phyloP scores from a whole-genome alignment of 2,329 filamentous ascomycete genomes.

The Pseudogymnoascus sp. region DNA sequence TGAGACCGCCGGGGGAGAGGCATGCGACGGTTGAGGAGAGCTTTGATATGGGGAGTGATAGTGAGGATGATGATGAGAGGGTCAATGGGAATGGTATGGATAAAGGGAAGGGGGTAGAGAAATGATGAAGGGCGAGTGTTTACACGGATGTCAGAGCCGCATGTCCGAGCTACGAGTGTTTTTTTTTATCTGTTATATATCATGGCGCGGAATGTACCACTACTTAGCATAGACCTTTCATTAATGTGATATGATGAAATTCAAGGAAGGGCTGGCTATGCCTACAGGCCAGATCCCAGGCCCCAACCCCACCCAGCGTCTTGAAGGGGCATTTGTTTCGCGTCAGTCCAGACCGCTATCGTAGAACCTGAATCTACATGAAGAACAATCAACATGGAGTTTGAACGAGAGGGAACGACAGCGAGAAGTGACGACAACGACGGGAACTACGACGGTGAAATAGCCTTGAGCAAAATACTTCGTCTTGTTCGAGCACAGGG shows the following conservation, averaged over 20 bases:
- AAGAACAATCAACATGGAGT: too few relatives aligned
- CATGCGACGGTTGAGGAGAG: constrained; percentile 34
- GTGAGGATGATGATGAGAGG: constrained; percentile 43
- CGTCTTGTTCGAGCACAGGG: too few relatives aligned
- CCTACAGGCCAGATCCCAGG: too few relatives aligned
- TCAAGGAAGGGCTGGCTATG: too few relatives aligned
- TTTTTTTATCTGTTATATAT: constrained; percentile 3
- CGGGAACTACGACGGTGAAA: too few relatives aligned
- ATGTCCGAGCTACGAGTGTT: constrained; percentile 14
- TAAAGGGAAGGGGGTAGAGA: constrained; percentile 20
- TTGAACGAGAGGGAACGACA: too few relatives aligned
- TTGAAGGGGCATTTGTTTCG: too few relatives aligned
- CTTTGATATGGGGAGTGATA: constrained; percentile 53
- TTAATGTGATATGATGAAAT: constrained; percentile 6
- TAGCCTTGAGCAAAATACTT: too few relatives aligned
- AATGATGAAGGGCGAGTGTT: constrained; percentile 17
- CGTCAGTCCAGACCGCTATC: too few relatives aligned
- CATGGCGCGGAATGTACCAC: constrained; percentile 7
- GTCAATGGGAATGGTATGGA: constrained; percentile 20
- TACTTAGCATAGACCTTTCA: constrained; percentile 10
- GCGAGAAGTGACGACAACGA: too few relatives aligned
- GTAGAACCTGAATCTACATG: too few relatives aligned
- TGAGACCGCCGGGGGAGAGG: constrained; percentile 28
- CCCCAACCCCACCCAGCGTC: too few relatives aligned
- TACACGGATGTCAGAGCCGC: constrained; percentile 13